A percentile compares a stretch with the other conserved stretches of the same genome.
Evolutionary conservation across 1,284 basidiomycete genomes (phyloP).

Genomic region (Naganishia sp.): DNA sequence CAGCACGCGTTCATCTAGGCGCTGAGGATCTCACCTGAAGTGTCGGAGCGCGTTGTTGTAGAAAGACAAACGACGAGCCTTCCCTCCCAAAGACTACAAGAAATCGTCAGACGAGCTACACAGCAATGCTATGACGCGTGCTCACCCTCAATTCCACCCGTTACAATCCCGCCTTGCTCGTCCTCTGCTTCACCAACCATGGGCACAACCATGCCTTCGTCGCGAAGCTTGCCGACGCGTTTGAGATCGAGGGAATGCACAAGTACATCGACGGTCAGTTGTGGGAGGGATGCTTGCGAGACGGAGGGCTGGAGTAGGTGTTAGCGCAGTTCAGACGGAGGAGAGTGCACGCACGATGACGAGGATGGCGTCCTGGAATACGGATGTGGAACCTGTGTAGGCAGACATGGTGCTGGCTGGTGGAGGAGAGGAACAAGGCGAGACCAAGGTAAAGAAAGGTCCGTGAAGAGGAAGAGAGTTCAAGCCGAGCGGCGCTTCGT

Average conservation of each 20-base stretch:
- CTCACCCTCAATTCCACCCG: conserved; percentile 72
- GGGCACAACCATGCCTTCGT: conserved; percentile 65
- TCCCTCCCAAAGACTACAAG: conserved; percentile 64
- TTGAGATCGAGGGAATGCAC: conserved; percentile 65
- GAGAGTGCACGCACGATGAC: conserved; percentile 19
- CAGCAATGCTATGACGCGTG: background rate
- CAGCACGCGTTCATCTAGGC: background rate
- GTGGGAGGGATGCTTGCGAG: conserved; percentile 74
- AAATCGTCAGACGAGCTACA: conserved; percentile 18
- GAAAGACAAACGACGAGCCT: conserved; percentile 59
- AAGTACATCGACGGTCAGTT: conserved; percentile 71
- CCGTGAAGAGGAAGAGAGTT: background rate
- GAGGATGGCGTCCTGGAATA: conserved; percentile 30
- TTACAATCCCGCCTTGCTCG: conserved; percentile 61
- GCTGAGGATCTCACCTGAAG: conserved; percentile 60
- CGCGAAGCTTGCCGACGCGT: conserved; percentile 62
- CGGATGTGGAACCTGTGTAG: background rate
- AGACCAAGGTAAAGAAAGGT: background rate
- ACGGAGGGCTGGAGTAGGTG: conserved; percentile 65
- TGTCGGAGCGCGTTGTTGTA: conserved; percentile 75
- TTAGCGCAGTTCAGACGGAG: background rate
- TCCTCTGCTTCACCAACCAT: conserved; percentile 65
- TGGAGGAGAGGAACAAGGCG: background rate
- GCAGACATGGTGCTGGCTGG: background rate
- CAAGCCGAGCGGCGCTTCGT: conserved; percentile 4